phyloP scores from a whole-genome alignment of 495 filamentous ascomycete genomes.

The Penicillium verhagenii region DNA sequence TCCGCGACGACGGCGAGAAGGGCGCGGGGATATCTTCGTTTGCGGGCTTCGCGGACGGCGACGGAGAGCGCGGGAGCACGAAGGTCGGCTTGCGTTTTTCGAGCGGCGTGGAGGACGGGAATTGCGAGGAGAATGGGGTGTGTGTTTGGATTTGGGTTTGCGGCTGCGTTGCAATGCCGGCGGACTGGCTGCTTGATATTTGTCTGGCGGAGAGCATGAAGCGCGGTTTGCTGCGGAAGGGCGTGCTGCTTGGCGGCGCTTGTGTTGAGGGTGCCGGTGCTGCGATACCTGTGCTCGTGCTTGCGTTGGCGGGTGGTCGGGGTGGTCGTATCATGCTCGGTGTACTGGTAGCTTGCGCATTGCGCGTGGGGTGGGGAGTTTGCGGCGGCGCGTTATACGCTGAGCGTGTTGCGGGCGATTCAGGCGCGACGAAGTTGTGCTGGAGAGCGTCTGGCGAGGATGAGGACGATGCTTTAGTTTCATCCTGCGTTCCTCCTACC shows the following conservation, averaged over 20 bases:
- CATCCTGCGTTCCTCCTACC: too few species aligned
- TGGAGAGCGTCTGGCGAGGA: conserved; percentile 16
- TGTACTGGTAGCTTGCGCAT: too few species aligned
- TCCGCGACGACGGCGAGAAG: conserved; percentile 43
- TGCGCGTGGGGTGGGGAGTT: too few species aligned
- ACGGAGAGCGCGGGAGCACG: conserved; percentile 41
- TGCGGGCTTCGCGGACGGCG: conserved; percentile 25
- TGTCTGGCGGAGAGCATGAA: conserved; percentile 26
- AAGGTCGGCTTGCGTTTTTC: conserved; percentile 36
- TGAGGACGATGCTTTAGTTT: too few species aligned
- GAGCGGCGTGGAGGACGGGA: conserved; percentile 12
- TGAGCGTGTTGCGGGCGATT: conserved; percentile 2
- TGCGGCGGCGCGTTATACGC: too few species aligned
- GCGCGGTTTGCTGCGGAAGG: conserved; percentile 28
- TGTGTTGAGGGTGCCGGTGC: conserved; percentile 24
- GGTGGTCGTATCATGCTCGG: too few species aligned
- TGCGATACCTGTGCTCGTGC: too few species aligned
- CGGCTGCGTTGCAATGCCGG: too few species aligned
- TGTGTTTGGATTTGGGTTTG: too few species aligned
- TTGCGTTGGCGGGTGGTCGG: background rate
- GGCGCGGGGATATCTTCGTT: conserved; percentile 34
- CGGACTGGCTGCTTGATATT: conserved; percentile 20
- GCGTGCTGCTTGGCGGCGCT: too few species aligned
- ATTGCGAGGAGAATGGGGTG: too few species aligned
- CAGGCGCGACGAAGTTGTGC: background rate